These are phyloP conservation scores for Plectosphaerella sp. DNA, from an alignment of 2,329 filamentous ascomycete species.

Conservation along the genomic window DNA sequence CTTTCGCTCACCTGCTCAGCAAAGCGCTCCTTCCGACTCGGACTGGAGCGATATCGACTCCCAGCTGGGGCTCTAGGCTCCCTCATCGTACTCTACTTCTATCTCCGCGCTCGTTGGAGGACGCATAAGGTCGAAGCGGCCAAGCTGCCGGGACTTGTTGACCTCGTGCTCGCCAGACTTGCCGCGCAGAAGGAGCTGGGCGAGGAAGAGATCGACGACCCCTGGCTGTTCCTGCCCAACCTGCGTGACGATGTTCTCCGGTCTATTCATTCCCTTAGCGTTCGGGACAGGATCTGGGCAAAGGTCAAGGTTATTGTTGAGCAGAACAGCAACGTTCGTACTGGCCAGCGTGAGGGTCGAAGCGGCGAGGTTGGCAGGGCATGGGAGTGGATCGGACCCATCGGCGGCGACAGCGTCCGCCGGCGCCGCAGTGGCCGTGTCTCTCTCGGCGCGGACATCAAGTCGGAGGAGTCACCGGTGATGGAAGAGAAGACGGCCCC, in stretches of 20 bases:
- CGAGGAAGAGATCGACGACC: slow-evolving; percentile 61
- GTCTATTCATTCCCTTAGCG: slow-evolving; percentile 69
- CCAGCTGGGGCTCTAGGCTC: slow-evolving; percentile 65
- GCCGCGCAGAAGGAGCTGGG: slow-evolving; percentile 79
- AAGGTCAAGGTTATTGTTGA: slow-evolving; percentile 82
- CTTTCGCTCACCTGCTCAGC: slow-evolving; percentile 81
- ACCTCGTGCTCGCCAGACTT: slow-evolving; percentile 77
- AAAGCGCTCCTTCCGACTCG: slow-evolving; percentile 72
- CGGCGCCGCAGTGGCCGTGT: slow-evolving; percentile 49
- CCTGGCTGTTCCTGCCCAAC: slow-evolving; percentile 83
- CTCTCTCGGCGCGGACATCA: slow-evolving; percentile 35
- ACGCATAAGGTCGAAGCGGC: slow-evolving; percentile 61
- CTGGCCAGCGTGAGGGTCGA: slow-evolving; percentile 61
- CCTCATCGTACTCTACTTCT: slow-evolving; percentile 47
- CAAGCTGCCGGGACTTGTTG: slow-evolving; percentile 77
- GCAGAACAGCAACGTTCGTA: slow-evolving; percentile 87
- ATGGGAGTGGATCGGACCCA: slow-evolving; percentile 67
- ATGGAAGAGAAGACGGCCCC: slow-evolving; percentile 5
- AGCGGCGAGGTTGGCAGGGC: slow-evolving; percentile 63
- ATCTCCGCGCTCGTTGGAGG: slow-evolving; percentile 60
- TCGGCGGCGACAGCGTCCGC: slow-evolving; percentile 37
- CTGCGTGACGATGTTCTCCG: slow-evolving; percentile 87
- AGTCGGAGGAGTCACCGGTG: slow-evolving; percentile 27
- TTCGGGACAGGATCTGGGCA: slow-evolving; percentile 80
- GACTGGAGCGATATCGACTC: slow-evolving; percentile 83